phyloP scores from a whole-genome alignment of 768 basidiomycete genomes.

The Peribolospora kevripleyi region DNA sequence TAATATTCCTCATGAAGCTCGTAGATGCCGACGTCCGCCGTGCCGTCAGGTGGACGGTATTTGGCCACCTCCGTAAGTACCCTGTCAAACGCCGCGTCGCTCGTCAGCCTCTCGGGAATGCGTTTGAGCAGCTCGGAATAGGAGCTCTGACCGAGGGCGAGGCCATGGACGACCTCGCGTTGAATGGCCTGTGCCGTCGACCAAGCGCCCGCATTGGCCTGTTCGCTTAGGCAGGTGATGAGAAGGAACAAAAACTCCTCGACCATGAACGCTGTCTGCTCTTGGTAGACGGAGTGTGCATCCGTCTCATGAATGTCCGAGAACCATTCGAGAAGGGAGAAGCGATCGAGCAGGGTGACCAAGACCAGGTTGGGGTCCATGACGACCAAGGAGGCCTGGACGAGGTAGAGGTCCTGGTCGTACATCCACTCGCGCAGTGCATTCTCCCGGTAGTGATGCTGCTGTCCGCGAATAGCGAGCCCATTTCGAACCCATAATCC shows the following conservation, averaged over 20 bases:
- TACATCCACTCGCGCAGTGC: slow-evolving; percentile 87
- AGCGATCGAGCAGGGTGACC: slow-evolving; percentile 70
- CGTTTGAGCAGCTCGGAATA: slow-evolving; percentile 80
- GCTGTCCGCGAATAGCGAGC: slow-evolving; percentile 77
- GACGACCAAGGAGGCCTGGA: slow-evolving; percentile 60
- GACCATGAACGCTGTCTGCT: slow-evolving; percentile 57
- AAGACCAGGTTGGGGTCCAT: slow-evolving; percentile 54
- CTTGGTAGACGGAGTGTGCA: slow-evolving; percentile 31
- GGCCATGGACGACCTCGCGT: slow-evolving; percentile 68
- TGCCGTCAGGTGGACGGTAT: slow-evolving; percentile 55
- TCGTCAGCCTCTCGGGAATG: slow-evolving; percentile 67
- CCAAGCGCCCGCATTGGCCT: slow-evolving; percentile 45
- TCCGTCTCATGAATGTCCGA: slow-evolving; percentile 22
- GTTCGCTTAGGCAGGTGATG: slow-evolving; percentile 65
- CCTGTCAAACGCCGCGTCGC: slow-evolving; percentile 56
- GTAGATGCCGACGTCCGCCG: slow-evolving; percentile 60
- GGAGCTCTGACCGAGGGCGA: slow-evolving; percentile 63
- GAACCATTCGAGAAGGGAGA: slow-evolving; percentile 59
- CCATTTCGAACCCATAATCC: slow-evolving; percentile 97
- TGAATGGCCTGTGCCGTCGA: slow-evolving; percentile 39
- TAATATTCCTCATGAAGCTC: slow-evolving; percentile 59
- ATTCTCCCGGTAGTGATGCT: slow-evolving; percentile 87
- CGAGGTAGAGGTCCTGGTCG: slow-evolving; percentile 77
- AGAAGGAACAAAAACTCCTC: slow-evolving; percentile 76
- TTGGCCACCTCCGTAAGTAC: slow-evolving; percentile 53